Percentiles rank a stretch among this genome's conserved stretches.
phyloP scores from a whole-genome alignment of 371 early-diverging fungal genomes.

The Syncephalastrum contaminatum region DNA sequence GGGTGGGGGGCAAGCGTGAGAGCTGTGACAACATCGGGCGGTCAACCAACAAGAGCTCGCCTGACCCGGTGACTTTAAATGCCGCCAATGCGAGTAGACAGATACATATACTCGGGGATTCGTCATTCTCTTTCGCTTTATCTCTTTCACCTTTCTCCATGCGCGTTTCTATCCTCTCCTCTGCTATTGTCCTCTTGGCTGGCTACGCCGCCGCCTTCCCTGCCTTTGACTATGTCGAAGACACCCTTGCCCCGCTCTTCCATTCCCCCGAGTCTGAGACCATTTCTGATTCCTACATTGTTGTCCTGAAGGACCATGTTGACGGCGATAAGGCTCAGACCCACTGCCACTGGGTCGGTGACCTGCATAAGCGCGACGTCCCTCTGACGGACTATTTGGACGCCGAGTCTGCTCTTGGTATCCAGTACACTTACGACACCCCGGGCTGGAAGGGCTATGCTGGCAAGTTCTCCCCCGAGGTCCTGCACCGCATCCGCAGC shows the following conservation, averaged over 20 bases:
- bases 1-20: too few relatives aligned
- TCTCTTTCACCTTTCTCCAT: conserved; percentile 14
- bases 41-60: too few relatives aligned
- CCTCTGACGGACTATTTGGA: conserved; percentile 19
- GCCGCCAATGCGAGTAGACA: too few relatives aligned
- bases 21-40: too few relatives aligned
- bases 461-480: conserved; percentile 69
- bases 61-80: too few relatives aligned
- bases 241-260: conserved; percentile 61
- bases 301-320: conserved; percentile 74
- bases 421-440: conserved; percentile 75
- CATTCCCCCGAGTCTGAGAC: conserved; percentile 60
- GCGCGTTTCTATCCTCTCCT: conserved; percentile 13
- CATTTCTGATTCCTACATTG: conserved; percentile 81
- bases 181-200: conserved; percentile 17
- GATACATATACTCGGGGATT: too few relatives aligned
- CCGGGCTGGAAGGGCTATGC: conserved; percentile 79
- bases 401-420: conserved; percentile 37
- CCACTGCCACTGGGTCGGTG: conserved; percentile 35
- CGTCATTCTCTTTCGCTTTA: too few relatives aligned
- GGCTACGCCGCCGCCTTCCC: conserved; percentile 15
- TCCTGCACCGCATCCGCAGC: conserved; percentile 68
- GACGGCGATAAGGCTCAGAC: conserved; percentile 17
- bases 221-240: conserved; percentile 6
- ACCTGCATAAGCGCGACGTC: conserved; percentile 12